phyloP scores from a whole-genome alignment of 78 protist species.

The Dictyostelium citrinum region DNA sequence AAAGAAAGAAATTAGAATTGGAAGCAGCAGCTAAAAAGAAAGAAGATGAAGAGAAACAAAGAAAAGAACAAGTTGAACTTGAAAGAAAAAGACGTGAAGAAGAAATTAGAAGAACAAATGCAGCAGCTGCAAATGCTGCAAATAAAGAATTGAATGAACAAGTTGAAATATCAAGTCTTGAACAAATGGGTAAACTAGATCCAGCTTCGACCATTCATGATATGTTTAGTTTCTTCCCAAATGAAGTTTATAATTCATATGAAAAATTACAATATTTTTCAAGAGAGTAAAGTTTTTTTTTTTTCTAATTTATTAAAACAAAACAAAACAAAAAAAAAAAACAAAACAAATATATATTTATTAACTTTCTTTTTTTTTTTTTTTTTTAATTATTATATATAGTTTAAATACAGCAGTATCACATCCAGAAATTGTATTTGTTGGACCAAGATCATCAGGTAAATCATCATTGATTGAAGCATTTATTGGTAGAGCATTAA shows the following conservation, averaged over 20 bases:
- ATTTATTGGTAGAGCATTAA: conserved; percentile 78
- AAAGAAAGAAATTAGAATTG: not conserved
- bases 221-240: conserved; percentile 57
- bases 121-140: conserved; percentile 25
- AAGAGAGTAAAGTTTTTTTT: conserved; percentile 48
- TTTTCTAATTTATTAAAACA: too few relatives aligned
- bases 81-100: conserved; percentile 32
- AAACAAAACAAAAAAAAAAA: too few relatives aligned
- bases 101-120: conserved; percentile 12
- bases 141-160: conserved; percentile 60
- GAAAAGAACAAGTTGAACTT: not conserved
- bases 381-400: not conserved
- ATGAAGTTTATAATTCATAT: conserved; percentile 68
- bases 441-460: conserved; percentile 79
- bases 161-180: conserved; percentile 62
- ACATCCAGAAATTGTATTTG: conserved; percentile 83
- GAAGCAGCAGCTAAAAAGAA: not conserved
- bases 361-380: not conserved
- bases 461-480: conserved; percentile 82
- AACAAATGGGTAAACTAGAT: conserved; percentile 50
- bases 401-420: conserved; percentile 73
- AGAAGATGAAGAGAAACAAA: conserved; percentile 27
- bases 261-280: conserved; percentile 74
- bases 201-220: not conserved
- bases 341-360: too few relatives aligned